Conservation (phyloP, 2,329 filamentous ascomycete species). For the Dothiorella sarmentorum region DNA sequence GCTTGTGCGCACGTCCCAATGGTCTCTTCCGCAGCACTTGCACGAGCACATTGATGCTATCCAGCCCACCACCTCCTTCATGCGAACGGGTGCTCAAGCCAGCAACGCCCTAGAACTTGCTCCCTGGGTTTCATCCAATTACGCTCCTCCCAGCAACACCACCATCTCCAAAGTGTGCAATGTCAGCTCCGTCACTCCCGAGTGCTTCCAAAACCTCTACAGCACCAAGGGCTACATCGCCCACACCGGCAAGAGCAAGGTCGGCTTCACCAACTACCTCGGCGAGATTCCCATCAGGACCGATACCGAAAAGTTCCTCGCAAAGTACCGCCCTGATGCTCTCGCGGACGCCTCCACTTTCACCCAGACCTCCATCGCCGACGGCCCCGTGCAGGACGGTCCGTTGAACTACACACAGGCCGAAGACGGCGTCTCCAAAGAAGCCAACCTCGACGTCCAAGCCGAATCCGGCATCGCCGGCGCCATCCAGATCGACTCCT, state of each 20-base stretch:
- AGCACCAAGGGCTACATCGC: constrained; percentile 52
- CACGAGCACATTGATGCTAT: constrained; percentile 45
- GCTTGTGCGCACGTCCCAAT: constrained; percentile 39
- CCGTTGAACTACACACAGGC: background rate
- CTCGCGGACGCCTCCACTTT: constrained; percentile 47
- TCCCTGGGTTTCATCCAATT: background rate
- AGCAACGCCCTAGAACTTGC: constrained; percentile 3
- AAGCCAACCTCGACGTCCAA: constrained; percentile 58
- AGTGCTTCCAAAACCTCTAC: constrained; percentile 54
- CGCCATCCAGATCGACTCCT: constrained; percentile 55
- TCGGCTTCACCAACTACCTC: constrained; percentile 53
- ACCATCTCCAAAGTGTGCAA: constrained; percentile 21
- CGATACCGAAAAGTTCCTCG: constrained; percentile 49
- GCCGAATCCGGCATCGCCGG: constrained; percentile 56
- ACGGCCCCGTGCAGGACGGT: constrained; percentile 23
- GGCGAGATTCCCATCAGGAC: constrained; percentile 50
- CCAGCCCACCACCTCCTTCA: constrained; percentile 51
- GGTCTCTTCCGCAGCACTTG: constrained; percentile 42
- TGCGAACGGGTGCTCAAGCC: constrained; percentile 21
- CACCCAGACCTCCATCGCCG: constrained; percentile 31
- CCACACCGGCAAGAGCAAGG: constrained; percentile 44
- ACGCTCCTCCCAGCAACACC: constrained; percentile 1
- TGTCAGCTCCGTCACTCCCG: constrained; percentile 45
- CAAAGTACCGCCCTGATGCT: constrained; percentile 51
- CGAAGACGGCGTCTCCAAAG: constrained; percentile 46